Percentiles rank a stretch among this genome's conserved stretches.
phyloP scores from a whole-genome alignment of 352 stramenopile genomes.

The Pythium oligandrum region DNA sequence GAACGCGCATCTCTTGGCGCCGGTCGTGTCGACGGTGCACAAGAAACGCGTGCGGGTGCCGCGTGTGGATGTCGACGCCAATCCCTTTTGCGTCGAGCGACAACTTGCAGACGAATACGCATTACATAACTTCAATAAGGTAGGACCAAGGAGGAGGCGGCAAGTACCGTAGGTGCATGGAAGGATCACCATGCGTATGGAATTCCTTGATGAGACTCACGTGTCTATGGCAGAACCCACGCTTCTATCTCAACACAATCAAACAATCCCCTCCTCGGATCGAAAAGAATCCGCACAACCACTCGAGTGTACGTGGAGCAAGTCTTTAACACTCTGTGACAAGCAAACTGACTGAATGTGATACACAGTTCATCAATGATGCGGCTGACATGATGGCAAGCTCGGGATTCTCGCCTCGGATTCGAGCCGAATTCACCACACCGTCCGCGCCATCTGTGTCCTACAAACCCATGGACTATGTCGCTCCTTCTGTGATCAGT shows the following conservation, averaged over 20 bases:
- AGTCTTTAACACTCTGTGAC: neutral
- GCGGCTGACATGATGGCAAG: constrained; percentile 51
- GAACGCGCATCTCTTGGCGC: constrained; percentile 22
- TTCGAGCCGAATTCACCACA: constrained; percentile 48
- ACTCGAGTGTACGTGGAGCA: constrained; percentile 51
- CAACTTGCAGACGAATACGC: constrained; percentile 74
- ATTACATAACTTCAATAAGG: constrained; percentile 79
- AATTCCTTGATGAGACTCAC: too few relatives aligned
- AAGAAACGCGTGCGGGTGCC: constrained; percentile 67
- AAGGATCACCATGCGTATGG: too few relatives aligned
- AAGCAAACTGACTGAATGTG: neutral
- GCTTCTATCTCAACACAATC: constrained; percentile 59
- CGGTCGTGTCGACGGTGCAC: constrained; percentile 43
- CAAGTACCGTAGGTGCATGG: too few relatives aligned
- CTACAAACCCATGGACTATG: constrained; percentile 42
- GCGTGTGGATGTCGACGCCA: constrained; percentile 45
- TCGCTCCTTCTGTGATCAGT: constrained; percentile 37
- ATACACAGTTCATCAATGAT: constrained; percentile 61
- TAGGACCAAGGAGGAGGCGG: constrained; percentile 10
- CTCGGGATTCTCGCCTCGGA: constrained; percentile 39
- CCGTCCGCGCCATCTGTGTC: constrained; percentile 23
- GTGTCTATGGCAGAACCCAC: constrained; percentile 41
- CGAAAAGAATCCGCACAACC: constrained; percentile 61
- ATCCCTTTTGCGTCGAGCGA: constrained; percentile 69
- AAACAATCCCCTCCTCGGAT: constrained; percentile 31